Percentiles rank a stretch among this genome's conserved stretches.
Conservation (phyloP, 768 basidiomycete genomes). For the Filobasidium wieringae region DNA sequence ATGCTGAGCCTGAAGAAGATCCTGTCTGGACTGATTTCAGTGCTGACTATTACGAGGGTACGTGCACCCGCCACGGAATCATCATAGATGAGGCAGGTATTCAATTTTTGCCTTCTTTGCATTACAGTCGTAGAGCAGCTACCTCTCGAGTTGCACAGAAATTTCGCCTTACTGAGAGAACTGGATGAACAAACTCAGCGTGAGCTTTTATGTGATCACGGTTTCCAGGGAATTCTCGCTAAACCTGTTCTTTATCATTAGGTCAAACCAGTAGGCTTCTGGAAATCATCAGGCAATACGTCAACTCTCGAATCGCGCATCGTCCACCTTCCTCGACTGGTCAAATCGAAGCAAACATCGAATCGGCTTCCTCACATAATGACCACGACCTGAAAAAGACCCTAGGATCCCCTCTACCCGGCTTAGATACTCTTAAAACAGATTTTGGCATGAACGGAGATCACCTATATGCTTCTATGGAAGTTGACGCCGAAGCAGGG, state of each 20-base stretch:
- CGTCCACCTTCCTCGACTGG: too few relatives aligned
- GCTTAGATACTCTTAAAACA: too few relatives aligned
- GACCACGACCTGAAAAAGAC: too few relatives aligned
- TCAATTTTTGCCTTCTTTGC: neutral
- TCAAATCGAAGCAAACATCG: too few relatives aligned
- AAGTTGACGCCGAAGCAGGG: neutral
- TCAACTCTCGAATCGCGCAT: neutral
- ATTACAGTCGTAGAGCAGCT: constrained; percentile 34
- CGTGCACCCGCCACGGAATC: neutral
- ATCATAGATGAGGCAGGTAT: too few relatives aligned
- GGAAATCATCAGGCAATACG: constrained; percentile 24
- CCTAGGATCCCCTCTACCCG: too few relatives aligned
- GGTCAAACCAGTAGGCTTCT: constrained; percentile 28
- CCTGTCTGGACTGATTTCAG: constrained; percentile 14
- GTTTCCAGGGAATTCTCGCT: neutral
- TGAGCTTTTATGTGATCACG: neutral
- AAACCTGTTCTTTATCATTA: neutral
- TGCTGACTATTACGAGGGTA: constrained; percentile 16
- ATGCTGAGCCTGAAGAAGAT: constrained; percentile 14
- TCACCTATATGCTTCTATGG: too few relatives aligned
- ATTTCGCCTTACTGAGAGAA: constrained; percentile 36
- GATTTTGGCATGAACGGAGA: too few relatives aligned
- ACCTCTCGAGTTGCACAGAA: constrained; percentile 38
- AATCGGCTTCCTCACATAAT: too few relatives aligned
- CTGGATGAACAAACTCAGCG: constrained; percentile 33